phyloP scores from a whole-genome alignment of 208 protist genomes.

The Acanthamoeba healyi region DNA sequence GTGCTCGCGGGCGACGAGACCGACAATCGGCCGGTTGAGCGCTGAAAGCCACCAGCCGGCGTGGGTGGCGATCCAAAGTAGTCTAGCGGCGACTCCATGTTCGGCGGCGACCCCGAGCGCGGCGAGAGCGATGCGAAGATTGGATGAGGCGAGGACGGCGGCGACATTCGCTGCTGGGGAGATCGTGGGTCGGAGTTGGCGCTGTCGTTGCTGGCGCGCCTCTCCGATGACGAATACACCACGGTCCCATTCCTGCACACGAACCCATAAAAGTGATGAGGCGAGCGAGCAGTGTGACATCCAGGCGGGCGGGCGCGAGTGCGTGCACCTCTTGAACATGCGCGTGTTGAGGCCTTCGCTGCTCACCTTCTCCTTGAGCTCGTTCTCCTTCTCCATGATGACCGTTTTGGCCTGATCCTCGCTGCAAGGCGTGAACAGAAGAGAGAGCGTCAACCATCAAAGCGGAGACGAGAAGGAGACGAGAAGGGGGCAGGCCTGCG shows the following conservation, averaged over 20 bases:
- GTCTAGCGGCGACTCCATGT: not conserved
- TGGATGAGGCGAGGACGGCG: not conserved
- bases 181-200: not conserved
- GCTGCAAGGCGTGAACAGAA: not conserved
- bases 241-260: not conserved
- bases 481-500: not conserved
- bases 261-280: too few species aligned
- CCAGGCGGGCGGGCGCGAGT: not conserved
- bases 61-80: not conserved
- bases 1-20: not conserved
- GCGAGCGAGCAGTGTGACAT: not conserved
- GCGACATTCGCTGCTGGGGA: slow-evolving; percentile 20
- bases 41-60: not conserved
- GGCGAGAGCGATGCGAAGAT: not conserved
- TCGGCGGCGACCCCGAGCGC: not conserved
- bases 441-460: not conserved
- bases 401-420: slow-evolving; percentile 39
- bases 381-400: slow-evolving; percentile 47
- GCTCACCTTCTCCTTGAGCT: slow-evolving; percentile 22
- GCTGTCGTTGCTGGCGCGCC: not conserved
- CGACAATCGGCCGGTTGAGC: not conserved
- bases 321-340: not conserved
- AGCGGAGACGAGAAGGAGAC: not conserved
- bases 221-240: slow-evolving; percentile 3
- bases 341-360: slow-evolving; percentile 23